Evolutionary conservation across 176 grass and related monocot species (phyloP), one percentile per base, ranked within the genome.

Genomic region (Raddia guianensis): DNA sequence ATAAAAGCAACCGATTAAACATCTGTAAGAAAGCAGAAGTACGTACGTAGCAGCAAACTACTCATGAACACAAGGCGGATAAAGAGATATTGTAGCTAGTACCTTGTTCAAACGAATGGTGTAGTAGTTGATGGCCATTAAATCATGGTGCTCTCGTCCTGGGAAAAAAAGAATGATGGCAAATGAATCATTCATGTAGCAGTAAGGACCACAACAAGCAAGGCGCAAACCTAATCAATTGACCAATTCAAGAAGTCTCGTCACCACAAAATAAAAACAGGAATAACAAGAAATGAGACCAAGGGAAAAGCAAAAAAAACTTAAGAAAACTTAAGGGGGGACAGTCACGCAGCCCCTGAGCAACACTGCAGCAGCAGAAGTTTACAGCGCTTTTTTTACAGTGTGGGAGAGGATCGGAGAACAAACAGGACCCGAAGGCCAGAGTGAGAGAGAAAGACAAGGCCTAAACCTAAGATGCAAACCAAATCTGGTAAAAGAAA

Each of bases 401-500:
- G 82, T 53, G 56, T 49, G 18, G 68, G 75, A 46, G 15, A 72
- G 44, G 68, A 40, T 40, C 37, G 49, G 13, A 48, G 64, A 52
- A 45, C 34, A 44, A 53, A 51, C 63, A 2, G 79, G 7, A 70
- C 12, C 19, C 68, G 84, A 62, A 79, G 21, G 47, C 54, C 69
- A 35, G 56, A 57, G 72, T 11, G 42, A 49, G 58, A 43, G 58
- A 51, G 27, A 58, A 45, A 47, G 83, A 77, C 19, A 67, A n/a
- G 50, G 63, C 5, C 66, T 69, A 79, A 79, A 79, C 79, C 74
- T 79, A 79, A 69, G 60, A 75, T 74, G 74, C 72, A 79, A 79
- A 20, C 50, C 74, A 83, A 66, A 89, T 81, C 72, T 81, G 87
- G 82, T n/a, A 72, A 70, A 58, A 56, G 66, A 59, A 35, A 75